phyloP scores from a whole-genome alignment of 306 rosid genomes.

The Cucumis sativus region DNA sequence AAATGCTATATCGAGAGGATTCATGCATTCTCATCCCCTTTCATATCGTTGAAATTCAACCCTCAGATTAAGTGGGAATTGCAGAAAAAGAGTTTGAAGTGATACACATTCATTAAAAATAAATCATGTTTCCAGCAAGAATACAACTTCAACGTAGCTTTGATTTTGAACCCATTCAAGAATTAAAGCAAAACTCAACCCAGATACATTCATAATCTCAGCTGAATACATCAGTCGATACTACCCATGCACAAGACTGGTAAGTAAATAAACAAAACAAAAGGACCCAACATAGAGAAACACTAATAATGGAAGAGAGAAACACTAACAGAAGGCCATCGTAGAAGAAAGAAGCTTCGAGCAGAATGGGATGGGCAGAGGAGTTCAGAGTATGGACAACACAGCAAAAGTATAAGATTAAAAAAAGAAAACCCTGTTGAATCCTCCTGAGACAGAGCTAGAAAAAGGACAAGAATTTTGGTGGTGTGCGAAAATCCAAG shows the following conservation, averaged over 20 bases:
- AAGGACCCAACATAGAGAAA: not conserved
- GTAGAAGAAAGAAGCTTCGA: not conserved
- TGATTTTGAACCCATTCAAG: not conserved
- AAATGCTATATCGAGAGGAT: not conserved
- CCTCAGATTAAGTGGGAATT: not conserved
- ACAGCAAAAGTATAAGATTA: not conserved
- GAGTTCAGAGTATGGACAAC: not conserved
- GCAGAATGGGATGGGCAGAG: not conserved
- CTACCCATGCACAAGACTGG: not conserved
- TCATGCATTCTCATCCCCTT: not conserved
- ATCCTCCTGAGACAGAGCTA: not conserved
- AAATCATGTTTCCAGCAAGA: not conserved
- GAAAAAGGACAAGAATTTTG: not conserved
- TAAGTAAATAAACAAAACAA: not conserved
- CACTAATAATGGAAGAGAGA: not conserved
- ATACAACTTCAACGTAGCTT: not conserved
- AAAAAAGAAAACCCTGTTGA: not conserved
- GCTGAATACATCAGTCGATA: not conserved
- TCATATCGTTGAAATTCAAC: not conserved
- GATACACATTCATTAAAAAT: not conserved
- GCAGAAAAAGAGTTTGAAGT: not conserved
- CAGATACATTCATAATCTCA: not conserved
- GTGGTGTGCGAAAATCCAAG: not conserved
- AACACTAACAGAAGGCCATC: constrained; percentile 8
- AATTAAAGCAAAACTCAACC: not conserved